Conservation (phyloP, 192 early-diverging fungal genomes). For the Backusella psychrophila region DNA sequence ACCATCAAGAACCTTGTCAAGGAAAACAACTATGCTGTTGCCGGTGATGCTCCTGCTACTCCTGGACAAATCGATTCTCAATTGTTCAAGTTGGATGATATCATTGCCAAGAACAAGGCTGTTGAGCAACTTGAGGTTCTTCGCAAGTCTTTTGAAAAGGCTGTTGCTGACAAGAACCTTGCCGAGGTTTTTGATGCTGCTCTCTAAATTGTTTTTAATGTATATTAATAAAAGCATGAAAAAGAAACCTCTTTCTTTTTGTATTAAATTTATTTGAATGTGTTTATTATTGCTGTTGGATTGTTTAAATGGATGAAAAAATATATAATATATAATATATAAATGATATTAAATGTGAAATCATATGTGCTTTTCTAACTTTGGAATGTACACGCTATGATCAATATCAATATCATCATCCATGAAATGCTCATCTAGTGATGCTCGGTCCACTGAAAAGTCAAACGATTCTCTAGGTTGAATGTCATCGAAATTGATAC, state of each 20-base stretch:
- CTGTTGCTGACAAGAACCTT: conserved; percentile 60
- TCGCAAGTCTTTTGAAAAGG: conserved; percentile 59
- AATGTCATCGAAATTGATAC: conserved; percentile 28
- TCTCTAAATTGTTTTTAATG: neutral
- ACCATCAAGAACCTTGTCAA: conserved; percentile 75
- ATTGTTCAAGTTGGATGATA: conserved; percentile 75
- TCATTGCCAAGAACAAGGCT: conserved; percentile 66
- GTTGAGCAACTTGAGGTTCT: conserved; percentile 52
- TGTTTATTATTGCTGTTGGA: neutral
- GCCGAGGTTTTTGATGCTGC: conserved; percentile 56
- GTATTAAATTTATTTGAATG: neutral
- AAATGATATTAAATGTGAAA: neutral
- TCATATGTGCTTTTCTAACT: neutral
- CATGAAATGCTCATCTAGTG: neutral
- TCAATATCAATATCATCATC: conserved; percentile 17
- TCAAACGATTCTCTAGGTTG: conserved; percentile 17
- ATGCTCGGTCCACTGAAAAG: conserved; percentile 6
- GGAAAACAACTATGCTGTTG: conserved; percentile 77
- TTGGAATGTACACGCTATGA: neutral
- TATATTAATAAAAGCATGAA: neutral
- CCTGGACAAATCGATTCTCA: conserved; percentile 64
- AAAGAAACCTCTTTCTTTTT: neutral
- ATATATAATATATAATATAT: neutral
- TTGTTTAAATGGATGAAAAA: too few species aligned
- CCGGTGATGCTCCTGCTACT: conserved; percentile 48